These are phyloP conservation scores for Paraphoma sp. DNA, from an alignment of 2,329 filamentous ascomycete genomes.

Conservation along the genomic window DNA sequence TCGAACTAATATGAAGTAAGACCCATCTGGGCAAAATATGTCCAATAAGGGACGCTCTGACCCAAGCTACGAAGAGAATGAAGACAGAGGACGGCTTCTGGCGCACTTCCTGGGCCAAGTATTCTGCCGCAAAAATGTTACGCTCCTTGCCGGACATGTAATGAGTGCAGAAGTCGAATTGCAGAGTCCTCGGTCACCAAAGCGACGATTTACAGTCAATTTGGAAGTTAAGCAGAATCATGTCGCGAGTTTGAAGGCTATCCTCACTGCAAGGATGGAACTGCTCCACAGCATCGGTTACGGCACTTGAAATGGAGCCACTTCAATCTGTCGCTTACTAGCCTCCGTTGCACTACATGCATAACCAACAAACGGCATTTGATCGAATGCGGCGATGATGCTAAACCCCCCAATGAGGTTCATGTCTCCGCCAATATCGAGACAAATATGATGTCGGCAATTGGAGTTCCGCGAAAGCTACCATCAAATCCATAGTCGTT, in stretches of 20 bases:
- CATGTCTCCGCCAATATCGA: neutral
- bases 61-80: too few relatives aligned
- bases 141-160: too few relatives aligned
- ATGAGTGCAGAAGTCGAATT: too few relatives aligned
- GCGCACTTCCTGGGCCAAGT: too few relatives aligned
- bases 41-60: neutral
- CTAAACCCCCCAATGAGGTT: too few relatives aligned
- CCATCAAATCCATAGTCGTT: neutral
- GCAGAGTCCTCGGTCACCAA: too few relatives aligned
- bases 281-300: neutral
- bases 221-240: too few relatives aligned
- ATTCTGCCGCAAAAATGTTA: too few relatives aligned
- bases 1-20: constrained; percentile 61
- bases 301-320: neutral
- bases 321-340: neutral
- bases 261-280: too few relatives aligned
- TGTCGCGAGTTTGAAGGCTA: too few relatives aligned
- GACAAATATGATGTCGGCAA: neutral
- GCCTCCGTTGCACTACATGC: neutral
- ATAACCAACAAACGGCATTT: neutral
- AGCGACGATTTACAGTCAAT: too few relatives aligned
- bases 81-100: too few relatives aligned
- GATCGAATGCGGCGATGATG: neutral
- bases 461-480: neutral
- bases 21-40: neutral